Conservation (phyloP, 139 green algal species). For the Closterium sp. region DNA sequence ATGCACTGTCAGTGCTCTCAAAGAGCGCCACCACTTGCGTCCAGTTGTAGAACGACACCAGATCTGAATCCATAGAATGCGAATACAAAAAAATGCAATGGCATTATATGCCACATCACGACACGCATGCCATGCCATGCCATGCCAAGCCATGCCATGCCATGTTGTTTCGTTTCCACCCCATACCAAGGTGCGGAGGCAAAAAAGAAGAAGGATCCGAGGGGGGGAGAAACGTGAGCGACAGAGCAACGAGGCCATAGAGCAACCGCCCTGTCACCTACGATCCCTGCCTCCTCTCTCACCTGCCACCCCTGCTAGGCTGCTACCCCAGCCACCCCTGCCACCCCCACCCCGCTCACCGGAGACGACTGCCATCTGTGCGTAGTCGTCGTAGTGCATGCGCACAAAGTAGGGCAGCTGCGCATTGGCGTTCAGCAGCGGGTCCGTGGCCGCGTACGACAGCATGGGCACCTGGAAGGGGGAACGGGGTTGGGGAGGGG, state of each 20-base stretch:
- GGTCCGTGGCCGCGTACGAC: background rate
- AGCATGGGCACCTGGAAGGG: background rate
- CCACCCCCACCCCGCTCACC: too few relatives aligned
- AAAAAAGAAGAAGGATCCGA: too few relatives aligned
- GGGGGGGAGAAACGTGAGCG: too few relatives aligned
- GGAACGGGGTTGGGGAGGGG: too few relatives aligned
- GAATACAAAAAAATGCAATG: too few relatives aligned
- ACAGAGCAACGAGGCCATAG: too few relatives aligned
- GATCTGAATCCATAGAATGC: background rate
- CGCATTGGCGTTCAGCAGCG: background rate
- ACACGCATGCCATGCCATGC: background rate
- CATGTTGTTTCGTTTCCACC: background rate
- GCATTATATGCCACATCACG: background rate
- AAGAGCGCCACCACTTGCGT: background rate
- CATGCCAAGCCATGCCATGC: background rate
- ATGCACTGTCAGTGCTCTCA: background rate
- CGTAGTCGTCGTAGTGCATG: background rate
- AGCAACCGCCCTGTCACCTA: too few relatives aligned
- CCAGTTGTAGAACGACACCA: background rate
- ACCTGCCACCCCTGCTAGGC: too few relatives aligned
- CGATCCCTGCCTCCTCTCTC: too few relatives aligned
- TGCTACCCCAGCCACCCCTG: too few relatives aligned
- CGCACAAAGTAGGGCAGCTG: conserved; percentile 5
- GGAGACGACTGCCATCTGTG: background rate
- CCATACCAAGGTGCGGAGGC: background rate